phyloP scores from a whole-genome alignment of 495 filamentous ascomycete genomes.

The Penicillium simplicissimum region DNA sequence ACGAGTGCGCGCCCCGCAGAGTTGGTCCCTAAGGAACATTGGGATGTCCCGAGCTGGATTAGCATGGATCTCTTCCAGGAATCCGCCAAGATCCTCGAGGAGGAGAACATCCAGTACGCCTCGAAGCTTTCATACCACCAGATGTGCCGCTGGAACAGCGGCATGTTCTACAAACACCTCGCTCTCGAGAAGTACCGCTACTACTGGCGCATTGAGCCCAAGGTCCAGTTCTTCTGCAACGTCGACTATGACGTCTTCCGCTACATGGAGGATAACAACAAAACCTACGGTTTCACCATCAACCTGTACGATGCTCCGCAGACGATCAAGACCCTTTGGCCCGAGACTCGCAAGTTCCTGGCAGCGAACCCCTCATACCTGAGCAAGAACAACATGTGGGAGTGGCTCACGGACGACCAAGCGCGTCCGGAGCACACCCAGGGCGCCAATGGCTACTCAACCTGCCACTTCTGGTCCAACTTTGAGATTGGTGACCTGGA shows the following conservation, averaged over 20 bases:
- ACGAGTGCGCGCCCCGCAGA: slow-evolving; percentile 49
- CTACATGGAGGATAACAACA: slow-evolving; percentile 96
- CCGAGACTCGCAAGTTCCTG: slow-evolving; percentile 86
- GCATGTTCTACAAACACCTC: slow-evolving; percentile 95
- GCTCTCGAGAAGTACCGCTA: slow-evolving; percentile 78
- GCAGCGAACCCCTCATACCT: slow-evolving; percentile 80
- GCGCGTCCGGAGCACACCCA: slow-evolving; percentile 76
- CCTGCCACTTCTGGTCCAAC: slow-evolving; percentile 99
- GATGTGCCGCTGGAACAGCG: slow-evolving; percentile 99
- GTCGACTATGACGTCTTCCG: slow-evolving; percentile 98
- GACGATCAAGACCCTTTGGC: slow-evolving; percentile 90
- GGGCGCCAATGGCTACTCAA: slow-evolving; percentile 88
- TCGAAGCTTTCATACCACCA: slow-evolving; percentile 90
- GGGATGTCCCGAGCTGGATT: slow-evolving; percentile 91
- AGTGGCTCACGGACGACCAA: slow-evolving; percentile 79
- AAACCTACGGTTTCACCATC: slow-evolving; percentile 98
- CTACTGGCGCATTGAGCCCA: slow-evolving; percentile 99
- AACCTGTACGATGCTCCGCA: slow-evolving; percentile 91
- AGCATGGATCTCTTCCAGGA: slow-evolving; percentile 81
- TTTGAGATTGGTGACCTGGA: slow-evolving; percentile 96
- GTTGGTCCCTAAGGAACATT: slow-evolving; percentile 89
- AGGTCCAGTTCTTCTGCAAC: slow-evolving; percentile 99
- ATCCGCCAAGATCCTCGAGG: slow-evolving; percentile 77
- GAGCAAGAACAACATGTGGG: slow-evolving; percentile 78
- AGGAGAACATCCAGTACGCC: slow-evolving; percentile 87